A percentile compares a stretch with the other conserved stretches of the same genome.
phyloP scores from a whole-genome alignment of 495 filamentous ascomycete species.

The Aspergillus carlsbadensis region DNA sequence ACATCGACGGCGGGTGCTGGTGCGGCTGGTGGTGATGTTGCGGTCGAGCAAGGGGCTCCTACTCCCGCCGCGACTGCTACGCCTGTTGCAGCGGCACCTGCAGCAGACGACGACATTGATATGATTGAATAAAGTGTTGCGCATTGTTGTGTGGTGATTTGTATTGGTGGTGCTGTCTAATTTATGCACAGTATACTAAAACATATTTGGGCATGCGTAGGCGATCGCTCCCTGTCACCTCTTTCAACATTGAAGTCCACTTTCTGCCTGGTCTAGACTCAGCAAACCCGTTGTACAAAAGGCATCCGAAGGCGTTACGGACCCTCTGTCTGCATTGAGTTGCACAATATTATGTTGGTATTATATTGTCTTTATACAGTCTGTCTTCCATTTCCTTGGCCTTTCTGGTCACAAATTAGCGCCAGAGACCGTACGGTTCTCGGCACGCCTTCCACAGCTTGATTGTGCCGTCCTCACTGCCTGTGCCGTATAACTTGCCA shows the following conservation, averaged over 20 bases:
- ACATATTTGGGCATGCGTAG: no score
- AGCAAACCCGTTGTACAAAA: no score
- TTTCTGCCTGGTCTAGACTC: no score
- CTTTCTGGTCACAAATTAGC: slow-evolving; percentile 23
- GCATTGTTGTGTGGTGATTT: neutral
- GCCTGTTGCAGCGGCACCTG: slow-evolving; percentile 21
- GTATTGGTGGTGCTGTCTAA: neutral
- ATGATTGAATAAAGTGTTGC: slow-evolving; percentile 45
- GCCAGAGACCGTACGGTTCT: slow-evolving; percentile 69
- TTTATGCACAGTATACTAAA: no score
- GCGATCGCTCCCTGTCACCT: no score
- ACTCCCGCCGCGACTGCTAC: no score
- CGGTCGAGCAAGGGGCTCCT: slow-evolving; percentile 24
- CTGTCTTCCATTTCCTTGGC: neutral
- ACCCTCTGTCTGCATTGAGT: no score
- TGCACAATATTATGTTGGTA: neutral
- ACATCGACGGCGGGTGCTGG: slow-evolving; percentile 35
- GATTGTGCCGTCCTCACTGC: slow-evolving; percentile 95
- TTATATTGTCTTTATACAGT: neutral
- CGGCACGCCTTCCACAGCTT: slow-evolving; percentile 82
- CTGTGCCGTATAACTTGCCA: slow-evolving; percentile 92
- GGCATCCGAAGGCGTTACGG: no score
- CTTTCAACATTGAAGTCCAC: no score
- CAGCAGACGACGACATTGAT: slow-evolving; percentile 57
- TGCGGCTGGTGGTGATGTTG: slow-evolving; percentile 22